These are phyloP conservation scores for Aegilops bicornis DNA, from an alignment of 176 grass and related monocot genomes.

Conservation along the genomic window DNA sequence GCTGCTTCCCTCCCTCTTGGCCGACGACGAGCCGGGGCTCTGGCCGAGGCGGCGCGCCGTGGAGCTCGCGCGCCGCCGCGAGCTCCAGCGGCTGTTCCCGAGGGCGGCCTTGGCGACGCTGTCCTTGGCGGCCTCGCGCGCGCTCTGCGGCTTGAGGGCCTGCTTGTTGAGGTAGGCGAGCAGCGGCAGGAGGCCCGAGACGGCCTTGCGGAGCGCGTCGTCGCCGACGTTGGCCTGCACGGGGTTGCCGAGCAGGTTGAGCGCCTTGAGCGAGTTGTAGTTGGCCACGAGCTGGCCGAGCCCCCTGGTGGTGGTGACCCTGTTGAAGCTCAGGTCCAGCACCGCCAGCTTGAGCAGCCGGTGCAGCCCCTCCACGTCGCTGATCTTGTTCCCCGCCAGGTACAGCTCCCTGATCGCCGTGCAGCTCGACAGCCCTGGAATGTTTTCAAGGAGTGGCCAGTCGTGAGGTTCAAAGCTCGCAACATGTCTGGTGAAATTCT, in stretches of 20 bases:
- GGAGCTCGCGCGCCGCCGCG: constrained; percentile 31
- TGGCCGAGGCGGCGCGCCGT: constrained; percentile 23
- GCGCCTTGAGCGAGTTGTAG: constrained; percentile 72
- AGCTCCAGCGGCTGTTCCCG: constrained; percentile 44
- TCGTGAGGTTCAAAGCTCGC: too few relatives aligned
- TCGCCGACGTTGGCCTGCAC: constrained; percentile 80
- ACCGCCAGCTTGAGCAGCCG: constrained; percentile 76
- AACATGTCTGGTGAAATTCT: too few relatives aligned
- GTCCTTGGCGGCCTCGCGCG: constrained; percentile 58
- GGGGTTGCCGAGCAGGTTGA: constrained; percentile 81
- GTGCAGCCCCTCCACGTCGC: constrained; percentile 87
- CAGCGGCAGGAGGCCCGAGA: constrained; percentile 60
- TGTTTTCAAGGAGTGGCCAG: too few relatives aligned
- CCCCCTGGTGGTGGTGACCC: constrained; percentile 72
- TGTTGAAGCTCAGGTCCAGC: constrained; percentile 86
- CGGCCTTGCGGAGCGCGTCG: constrained; percentile 64
- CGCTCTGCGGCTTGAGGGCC: constrained; percentile 64
- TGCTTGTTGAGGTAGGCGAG: constrained; percentile 85
- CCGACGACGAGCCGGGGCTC: constrained; percentile 11
- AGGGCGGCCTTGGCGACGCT: constrained; percentile 80
- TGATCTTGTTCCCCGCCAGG: constrained; percentile 93
- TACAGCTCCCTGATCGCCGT: constrained; percentile 85
- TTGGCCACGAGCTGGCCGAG: constrained; percentile 92
- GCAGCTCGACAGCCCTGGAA: constrained; percentile 65
- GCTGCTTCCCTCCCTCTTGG: constrained; percentile 3